Percentiles rank a stretch among this genome's conserved stretches.
These are phyloP conservation scores for Dioscorea dumetorum DNA, from an alignment of 106 monocot genomes.

Conservation along the genomic window DNA sequence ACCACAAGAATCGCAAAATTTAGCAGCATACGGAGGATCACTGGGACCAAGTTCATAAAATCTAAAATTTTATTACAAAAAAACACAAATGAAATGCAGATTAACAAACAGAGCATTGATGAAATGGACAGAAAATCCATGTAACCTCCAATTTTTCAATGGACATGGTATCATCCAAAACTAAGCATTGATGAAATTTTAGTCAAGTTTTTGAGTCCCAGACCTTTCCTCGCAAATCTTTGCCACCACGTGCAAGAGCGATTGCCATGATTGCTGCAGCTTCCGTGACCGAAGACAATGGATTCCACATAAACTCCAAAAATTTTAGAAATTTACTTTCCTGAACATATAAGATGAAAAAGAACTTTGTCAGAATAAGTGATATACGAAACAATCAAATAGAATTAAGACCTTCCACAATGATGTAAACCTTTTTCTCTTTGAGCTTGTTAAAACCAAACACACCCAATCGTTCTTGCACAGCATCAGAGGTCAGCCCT, in stretches of 20 bases:
- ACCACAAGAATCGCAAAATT: conserved; percentile 97
- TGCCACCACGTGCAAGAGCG: conserved; percentile 45
- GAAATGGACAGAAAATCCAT: no score
- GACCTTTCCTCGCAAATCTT: conserved; percentile 31
- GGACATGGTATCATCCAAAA: background rate
- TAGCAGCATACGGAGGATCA: conserved; percentile 96
- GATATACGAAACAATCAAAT: background rate
- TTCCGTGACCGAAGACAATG: conserved; percentile 59
- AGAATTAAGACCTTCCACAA: background rate
- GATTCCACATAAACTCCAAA: conserved; percentile 62
- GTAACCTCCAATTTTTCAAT: no score
- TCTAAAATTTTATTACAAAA: conserved; percentile 14
- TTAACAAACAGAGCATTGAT: no score
- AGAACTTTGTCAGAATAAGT: background rate
- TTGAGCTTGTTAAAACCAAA: conserved; percentile 58
- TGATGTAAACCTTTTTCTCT: conserved; percentile 31
- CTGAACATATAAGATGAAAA: conserved; percentile 7
- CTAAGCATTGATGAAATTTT: background rate
- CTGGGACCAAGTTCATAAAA: conserved; percentile 87
- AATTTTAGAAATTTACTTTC: conserved; percentile 52
- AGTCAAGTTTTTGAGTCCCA: no score
- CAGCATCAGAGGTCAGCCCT: conserved; percentile 36
- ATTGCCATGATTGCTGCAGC: conserved; percentile 51
- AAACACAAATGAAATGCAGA: no score
- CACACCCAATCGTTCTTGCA: conserved; percentile 29